Evolutionary conservation across 1,284 basidiomycete species (phyloP), one percentile per base, ranked within the genome.

Genomic region (Wallemia mellicola): DNA sequence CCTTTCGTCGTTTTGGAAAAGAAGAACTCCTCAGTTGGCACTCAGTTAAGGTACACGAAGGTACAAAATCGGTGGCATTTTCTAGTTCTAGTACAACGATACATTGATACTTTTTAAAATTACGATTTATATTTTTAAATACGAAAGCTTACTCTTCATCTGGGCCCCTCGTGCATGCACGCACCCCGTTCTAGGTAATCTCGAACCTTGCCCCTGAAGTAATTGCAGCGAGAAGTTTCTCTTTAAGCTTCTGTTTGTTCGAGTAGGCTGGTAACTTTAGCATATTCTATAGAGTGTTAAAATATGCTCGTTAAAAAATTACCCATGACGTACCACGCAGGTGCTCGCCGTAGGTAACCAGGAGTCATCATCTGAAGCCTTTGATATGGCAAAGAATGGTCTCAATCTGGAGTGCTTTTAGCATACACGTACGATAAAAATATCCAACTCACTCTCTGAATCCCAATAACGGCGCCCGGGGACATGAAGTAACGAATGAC

Each of bases 401-500:
- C 79, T 75, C 1, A 95, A 76, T 66, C 55, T 57, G 24, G 7
- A n/a, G 7, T 14, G 7, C 22, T 28, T 9, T 57, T 28, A 57
- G 55, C 55, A 25, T 24, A 14, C 55, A 11, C 27, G 9, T 28
- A 26, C 7, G 15, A 11, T 2, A 26, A 14, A 9, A 26, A 57
- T 28, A 9, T 26, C 17, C 27, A 19, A 57, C 55, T 57, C 55
- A 57, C 55, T 57, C 55, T n/a, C 27, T 14, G 24, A 57, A 57
- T 14, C 55, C 55, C 9, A 57, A 84, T 78, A 95, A 71, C 0
- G 89, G 89, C 0, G 89, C 87, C 14, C 88, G 76, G 63, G 84
- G 83, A 66, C 87, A 92, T 62, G 83, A 85, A 7, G 89, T 94
- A 19, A 86, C 89, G 66, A 94, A 95, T 2, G 84, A 77, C 59